phyloP scores from a whole-genome alignment of 108 stramenopile genomes.

The Nannochloropsis oceanica region DNA sequence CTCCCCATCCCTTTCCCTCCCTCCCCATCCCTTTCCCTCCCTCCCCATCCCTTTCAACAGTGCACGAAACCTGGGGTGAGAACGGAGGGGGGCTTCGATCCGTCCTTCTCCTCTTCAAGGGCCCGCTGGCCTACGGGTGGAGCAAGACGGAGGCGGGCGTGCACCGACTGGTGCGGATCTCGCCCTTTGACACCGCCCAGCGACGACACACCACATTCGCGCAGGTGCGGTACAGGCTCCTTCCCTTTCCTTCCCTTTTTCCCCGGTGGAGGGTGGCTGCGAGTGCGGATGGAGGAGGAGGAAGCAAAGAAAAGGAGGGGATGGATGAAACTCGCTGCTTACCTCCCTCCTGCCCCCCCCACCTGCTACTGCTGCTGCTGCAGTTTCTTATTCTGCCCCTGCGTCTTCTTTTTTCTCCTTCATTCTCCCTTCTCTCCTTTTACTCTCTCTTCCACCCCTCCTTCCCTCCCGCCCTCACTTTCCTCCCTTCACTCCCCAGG shows the following conservation, averaged over 20 bases:
- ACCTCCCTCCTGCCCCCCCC: too few relatives aligned
- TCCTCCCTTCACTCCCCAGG: not conserved
- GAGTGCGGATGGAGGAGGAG: too few relatives aligned
- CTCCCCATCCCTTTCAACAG: not conserved
- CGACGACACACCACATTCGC: slow-evolving; percentile 90
- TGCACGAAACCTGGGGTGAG: slow-evolving; percentile 37
- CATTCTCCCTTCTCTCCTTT: not conserved
- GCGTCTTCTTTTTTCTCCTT: not conserved
- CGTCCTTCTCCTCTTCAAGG: slow-evolving; percentile 51
- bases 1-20: not conserved
- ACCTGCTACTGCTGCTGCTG: too few relatives aligned
- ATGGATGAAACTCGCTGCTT: too few relatives aligned
- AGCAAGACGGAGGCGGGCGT: slow-evolving; percentile 74
- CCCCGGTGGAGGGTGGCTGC: too few relatives aligned
- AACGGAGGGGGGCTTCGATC: slow-evolving; percentile 65
- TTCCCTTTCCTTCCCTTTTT: too few relatives aligned
- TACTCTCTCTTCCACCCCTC: not conserved
- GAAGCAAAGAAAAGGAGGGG: too few relatives aligned
- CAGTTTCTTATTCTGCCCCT: not conserved
- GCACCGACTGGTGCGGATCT: slow-evolving; percentile 68
- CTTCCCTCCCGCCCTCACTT: not conserved
- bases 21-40: not conserved
- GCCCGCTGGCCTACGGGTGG: slow-evolving; percentile 59
- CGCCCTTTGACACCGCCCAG: slow-evolving; percentile 73
- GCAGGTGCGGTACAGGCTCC: too few relatives aligned